These are phyloP conservation scores for Boletus fagicola DNA, from an alignment of 768 basidiomycete genomes.

Conservation along the genomic window DNA sequence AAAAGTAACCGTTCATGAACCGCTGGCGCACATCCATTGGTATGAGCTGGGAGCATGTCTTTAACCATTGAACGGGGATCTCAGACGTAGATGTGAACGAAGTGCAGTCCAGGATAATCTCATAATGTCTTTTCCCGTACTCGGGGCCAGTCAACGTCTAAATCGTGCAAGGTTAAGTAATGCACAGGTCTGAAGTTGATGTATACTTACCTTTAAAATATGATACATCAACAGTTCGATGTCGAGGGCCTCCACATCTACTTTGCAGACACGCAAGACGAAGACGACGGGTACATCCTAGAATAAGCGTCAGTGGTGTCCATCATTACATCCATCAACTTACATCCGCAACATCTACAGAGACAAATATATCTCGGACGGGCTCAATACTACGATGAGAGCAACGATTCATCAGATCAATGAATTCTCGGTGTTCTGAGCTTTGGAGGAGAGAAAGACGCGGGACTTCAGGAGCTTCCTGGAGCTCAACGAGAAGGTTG, in stretches of 20 bases:
- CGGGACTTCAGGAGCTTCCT: slow-evolving; percentile 66
- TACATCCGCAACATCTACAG: slow-evolving; percentile 49
- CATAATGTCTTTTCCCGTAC: slow-evolving; percentile 53
- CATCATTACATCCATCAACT: slow-evolving; percentile 8
- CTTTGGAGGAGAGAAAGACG: slow-evolving; percentile 49
- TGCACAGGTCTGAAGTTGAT: neutral
- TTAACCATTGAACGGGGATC: slow-evolving; percentile 78
- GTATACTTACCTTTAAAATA: slow-evolving; percentile 60
- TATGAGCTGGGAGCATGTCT: slow-evolving; percentile 71
- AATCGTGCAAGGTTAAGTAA: neutral
- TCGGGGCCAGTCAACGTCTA: slow-evolving; percentile 53
- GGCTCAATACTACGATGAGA: slow-evolving; percentile 57
- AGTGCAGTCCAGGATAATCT: slow-evolving; percentile 81
- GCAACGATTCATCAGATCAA: slow-evolving; percentile 65
- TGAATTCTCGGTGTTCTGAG: slow-evolving; percentile 59
- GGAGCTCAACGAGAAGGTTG: slow-evolving; percentile 74
- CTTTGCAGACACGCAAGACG: slow-evolving; percentile 60
- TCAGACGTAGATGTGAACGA: slow-evolving; percentile 72
- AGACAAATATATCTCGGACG: slow-evolving; percentile 66
- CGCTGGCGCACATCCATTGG: slow-evolving; percentile 65
- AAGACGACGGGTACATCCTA: slow-evolving; percentile 52
- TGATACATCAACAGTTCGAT: slow-evolving; percentile 76
- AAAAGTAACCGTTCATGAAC: slow-evolving; percentile 60
- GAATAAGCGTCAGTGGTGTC: neutral
- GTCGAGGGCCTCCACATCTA: slow-evolving; percentile 79